Evolutionary conservation across 257 asterid species (phyloP).

Genomic region (Primulina tabacum): DNA sequence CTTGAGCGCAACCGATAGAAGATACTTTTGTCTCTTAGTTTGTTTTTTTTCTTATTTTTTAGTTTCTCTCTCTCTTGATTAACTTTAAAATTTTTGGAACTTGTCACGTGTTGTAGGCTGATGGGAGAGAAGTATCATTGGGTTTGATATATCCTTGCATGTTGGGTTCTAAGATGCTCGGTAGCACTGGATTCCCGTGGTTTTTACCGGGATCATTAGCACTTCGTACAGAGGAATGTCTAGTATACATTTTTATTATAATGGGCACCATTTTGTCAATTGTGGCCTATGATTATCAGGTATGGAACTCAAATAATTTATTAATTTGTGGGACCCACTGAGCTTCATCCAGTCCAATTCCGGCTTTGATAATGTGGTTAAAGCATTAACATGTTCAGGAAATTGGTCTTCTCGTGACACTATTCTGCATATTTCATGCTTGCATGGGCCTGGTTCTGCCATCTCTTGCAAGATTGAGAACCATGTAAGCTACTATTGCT

Average conservation of each 20-base stretch:
- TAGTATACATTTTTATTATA: slow-evolving; percentile 41
- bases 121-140: slow-evolving; percentile 77
- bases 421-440: slow-evolving; percentile 72
- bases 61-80: slow-evolving; percentile 6
- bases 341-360: background rate
- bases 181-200: slow-evolving; percentile 87
- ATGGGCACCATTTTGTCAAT: slow-evolving; percentile 66
- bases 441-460: slow-evolving; percentile 77
- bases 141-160: slow-evolving; percentile 90
- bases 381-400: slow-evolving; percentile 51
- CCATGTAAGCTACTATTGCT: slow-evolving; percentile 49
- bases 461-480: slow-evolving; percentile 89
- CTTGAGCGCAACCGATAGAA: slow-evolving; percentile 6
- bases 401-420: slow-evolving; percentile 58
- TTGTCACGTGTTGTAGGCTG: slow-evolving; percentile 60
- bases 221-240: slow-evolving; percentile 69
- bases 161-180: slow-evolving; percentile 91
- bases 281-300: slow-evolving; percentile 95
- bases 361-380: slow-evolving; percentile 17
- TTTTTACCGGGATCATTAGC: slow-evolving; percentile 54
- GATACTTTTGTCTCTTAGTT: slow-evolving; percentile 1
- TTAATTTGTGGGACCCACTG: slow-evolving; percentile 5
- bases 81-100: slow-evolving; percentile 14
- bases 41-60: background rate
- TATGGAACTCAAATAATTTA: slow-evolving; percentile 21